Base-by-base conservation (phyloP, 495 filamentous ascomycete species). In the Terfezia boudieri region DNA sequence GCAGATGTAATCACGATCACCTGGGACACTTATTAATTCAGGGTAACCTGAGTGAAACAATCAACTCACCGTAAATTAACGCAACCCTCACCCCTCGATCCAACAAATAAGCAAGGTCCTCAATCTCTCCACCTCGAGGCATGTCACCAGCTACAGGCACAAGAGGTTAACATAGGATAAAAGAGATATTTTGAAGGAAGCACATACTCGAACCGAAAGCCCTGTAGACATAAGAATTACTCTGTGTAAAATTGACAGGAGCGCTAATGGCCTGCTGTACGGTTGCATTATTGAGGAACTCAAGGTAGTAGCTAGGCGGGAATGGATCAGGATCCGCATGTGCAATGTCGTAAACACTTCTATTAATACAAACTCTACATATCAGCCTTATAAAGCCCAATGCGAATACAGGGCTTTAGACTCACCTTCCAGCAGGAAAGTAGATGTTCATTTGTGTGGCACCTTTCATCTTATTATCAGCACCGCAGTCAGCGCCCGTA, bases 181-280 rank as follows among this genome's bases (percentile, higher is more conserved):
- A 57, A 32, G 56, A 57, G 67, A 36, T 66, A 68, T 16, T 66
- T 32, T 4, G 41, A 67, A 53, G 71, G 71, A 60, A 71, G 71
- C 17, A 14, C 38, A 67, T 68, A 9, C 75, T 78, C 0, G 64
- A 56, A 0, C 59, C 54, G 58, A 85, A 84, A 5, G 68, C 76
- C 0, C 59, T 26, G 36, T 70, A 71, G 8, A 81, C 76, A 26
- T 67, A 66, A 23, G 61, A 53, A 37, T 65, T 71, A 0, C 69
- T 71, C 50, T 73, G 63, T 14, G 81, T 83, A 67, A 69, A 86
- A 63, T 87, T 88, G 51, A 83, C 66, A 0, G 72, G 73, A 0
- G 77, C 72, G 9, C 83, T 81, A 53, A 87, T 73, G 0, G 78
- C 77, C 0, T 69, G 60, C 56, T 81, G 80, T 7, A 86, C 75